Conservation (phyloP, 345 rosid genomes). For the Linum lewisii region DNA sequence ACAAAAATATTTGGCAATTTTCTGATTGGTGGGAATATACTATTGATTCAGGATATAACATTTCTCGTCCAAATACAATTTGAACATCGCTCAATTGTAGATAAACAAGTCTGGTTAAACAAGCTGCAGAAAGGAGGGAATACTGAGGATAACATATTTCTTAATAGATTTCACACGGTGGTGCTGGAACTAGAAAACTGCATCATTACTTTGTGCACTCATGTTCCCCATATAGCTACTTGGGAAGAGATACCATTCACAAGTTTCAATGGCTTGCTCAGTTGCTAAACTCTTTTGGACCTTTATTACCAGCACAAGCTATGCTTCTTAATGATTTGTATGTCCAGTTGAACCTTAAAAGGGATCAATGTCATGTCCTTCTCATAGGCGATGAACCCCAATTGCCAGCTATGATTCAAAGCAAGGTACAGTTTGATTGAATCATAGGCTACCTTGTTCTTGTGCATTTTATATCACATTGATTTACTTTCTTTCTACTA, state of each 20-base stretch:
- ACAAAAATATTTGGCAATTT: no score
- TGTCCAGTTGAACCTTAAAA: background rate
- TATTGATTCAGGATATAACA: no score
- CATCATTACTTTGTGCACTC: background rate
- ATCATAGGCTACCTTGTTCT: no score
- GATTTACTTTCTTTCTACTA: background rate
- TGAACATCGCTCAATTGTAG: no score
- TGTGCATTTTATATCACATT: background rate
- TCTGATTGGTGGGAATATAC: no score
- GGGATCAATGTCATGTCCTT: constrained; percentile 17
- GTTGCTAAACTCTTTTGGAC: background rate
- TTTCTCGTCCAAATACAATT: no score
- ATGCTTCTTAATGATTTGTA: background rate
- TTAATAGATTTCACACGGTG: background rate
- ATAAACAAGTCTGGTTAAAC: no score
- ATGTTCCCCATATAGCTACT: background rate
- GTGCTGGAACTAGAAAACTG: background rate
- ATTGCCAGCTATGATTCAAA: background rate
- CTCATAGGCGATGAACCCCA: constrained; percentile 18
- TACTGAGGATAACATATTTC: background rate
- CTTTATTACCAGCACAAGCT: no score
- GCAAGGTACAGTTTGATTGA: background rate
- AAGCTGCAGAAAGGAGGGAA: background rate
- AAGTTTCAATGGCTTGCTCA: background rate
- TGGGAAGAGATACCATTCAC: background rate